A percentile compares a stretch with the other conserved stretches of the same genome.
Conservation (phyloP, 2,329 filamentous ascomycete species). For the Ophidiomyces ophidiicola region DNA sequence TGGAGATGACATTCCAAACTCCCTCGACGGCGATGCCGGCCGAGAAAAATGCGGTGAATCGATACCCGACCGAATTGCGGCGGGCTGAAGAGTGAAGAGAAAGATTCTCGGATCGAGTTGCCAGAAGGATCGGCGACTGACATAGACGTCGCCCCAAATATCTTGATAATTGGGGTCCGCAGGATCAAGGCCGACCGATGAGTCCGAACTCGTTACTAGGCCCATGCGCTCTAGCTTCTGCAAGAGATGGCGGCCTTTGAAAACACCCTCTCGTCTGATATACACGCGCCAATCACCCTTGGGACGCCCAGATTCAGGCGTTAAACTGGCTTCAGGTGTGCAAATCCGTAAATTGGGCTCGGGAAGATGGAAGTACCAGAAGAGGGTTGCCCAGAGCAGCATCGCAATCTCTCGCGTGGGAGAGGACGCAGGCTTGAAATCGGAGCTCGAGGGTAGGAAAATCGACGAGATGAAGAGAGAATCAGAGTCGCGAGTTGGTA, state of each 20-base stretch:
- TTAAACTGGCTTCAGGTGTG: constrained; percentile 51
- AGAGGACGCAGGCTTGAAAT: constrained; percentile 68
- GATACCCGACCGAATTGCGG: constrained; percentile 36
- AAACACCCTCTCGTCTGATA: constrained; percentile 75
- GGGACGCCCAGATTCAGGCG: constrained; percentile 58
- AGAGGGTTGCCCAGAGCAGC: constrained; percentile 90
- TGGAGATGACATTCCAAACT: constrained; percentile 1
- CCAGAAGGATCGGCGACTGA: constrained; percentile 74
- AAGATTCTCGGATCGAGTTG: constrained; percentile 79
- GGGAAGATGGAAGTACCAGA: constrained; percentile 93
- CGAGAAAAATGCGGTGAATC: constrained; percentile 24
- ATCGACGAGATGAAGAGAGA: constrained; percentile 85
- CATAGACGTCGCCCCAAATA: constrained; percentile 66
- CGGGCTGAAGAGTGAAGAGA: constrained; percentile 67
- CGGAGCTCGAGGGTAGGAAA: constrained; percentile 64
- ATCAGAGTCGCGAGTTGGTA: constrained; percentile 66
- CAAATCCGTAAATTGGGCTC: constrained; percentile 54
- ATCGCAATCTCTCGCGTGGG: constrained; percentile 84
- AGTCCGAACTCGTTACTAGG: constrained; percentile 62
- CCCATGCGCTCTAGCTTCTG: constrained; percentile 93
- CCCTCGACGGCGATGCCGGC: constrained; percentile 8
- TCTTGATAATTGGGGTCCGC: constrained; percentile 50
- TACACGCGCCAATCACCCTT: constrained; percentile 77
- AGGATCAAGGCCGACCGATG: constrained; percentile 53
- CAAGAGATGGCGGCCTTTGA: constrained; percentile 69